phyloP scores from a whole-genome alignment of 1,284 basidiomycete species.

The Cryptococcus sp. region DNA sequence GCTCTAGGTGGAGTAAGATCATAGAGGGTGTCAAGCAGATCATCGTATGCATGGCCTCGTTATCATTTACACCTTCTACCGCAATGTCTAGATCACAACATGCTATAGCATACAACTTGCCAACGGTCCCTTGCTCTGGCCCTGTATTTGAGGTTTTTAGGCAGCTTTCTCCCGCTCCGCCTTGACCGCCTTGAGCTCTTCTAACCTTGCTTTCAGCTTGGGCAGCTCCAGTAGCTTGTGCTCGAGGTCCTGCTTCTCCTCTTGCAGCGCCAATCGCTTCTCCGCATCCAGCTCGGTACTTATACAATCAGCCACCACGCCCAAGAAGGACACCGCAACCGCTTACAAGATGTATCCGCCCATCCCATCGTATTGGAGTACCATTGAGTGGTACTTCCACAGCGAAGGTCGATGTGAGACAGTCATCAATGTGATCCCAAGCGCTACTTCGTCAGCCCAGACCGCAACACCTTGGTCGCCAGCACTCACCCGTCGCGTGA shows the following conservation, averaged over 20 bases:
- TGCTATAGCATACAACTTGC: too few relatives aligned
- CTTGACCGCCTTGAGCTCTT: conserved; percentile 57
- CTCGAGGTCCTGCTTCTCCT: conserved; percentile 83
- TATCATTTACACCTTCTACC: too few relatives aligned
- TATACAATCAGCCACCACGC: neutral
- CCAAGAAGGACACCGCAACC: too few relatives aligned
- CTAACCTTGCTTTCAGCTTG: conserved; percentile 70
- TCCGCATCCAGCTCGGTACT: conserved; percentile 88
- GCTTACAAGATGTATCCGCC: conserved; percentile 63
- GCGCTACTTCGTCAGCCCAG: conserved; percentile 32
- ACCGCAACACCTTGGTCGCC: neutral
- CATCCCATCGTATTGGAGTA: conserved; percentile 72
- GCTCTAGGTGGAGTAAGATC: conserved; percentile 53
- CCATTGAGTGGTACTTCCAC: conserved; percentile 92
- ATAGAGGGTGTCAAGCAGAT: neutral
- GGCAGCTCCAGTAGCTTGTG: conserved; percentile 77
- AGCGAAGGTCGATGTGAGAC: conserved; percentile 87
- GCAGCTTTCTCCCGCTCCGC: conserved; percentile 24
- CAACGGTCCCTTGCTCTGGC: too few relatives aligned
- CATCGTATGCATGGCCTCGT: conserved; percentile 1
- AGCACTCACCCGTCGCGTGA: conserved; percentile 60
- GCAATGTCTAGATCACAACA: too few relatives aligned
- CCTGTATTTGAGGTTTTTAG: too few relatives aligned
- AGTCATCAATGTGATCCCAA: conserved; percentile 84
- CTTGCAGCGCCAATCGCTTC: conserved; percentile 82